Evolutionary conservation across 805 yeast genomes (phyloP), one percentile per base, ranked within the genome.

Genomic region (Pichia cabralensis): DNA sequence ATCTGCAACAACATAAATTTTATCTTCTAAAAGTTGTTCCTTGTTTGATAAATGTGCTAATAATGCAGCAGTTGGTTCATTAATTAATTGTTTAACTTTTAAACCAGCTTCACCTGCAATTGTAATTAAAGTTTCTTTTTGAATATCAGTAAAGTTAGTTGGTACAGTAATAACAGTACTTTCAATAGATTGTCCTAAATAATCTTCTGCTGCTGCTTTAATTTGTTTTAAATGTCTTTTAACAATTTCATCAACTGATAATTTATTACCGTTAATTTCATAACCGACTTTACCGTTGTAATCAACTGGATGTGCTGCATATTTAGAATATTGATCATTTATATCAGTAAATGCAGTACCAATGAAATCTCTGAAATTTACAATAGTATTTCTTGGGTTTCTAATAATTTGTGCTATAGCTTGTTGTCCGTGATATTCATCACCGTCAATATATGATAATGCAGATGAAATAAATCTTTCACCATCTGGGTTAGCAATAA

Each of bases 401-500:
- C 98, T 82, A 44, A 92, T 69, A 52, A 89, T 65, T 65, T 92
- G 96, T 38, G 86, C 88, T 49, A 78, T 65, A 39, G 97, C 98
- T 67, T 92, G 97, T 40, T 85, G 80, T 41, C 98, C 98, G 56
- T 92, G 96, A 65, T 84, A 92, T 66, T 92, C 97, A 58, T 92
- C 97, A 37, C 71, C 80, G 41, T 94, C 96, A 39, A 86, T 86
- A 58, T 88, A 92, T 14, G 96, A 76, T 42, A 92, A 70, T 40
- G 82, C 81, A 20, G 97, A 81, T 42, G 97, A 95, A 56, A 92
- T 92, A 41, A 89, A 73, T 67, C 97, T 84, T 65, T 92, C 97
- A 61, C 98, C 98, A 56, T 92, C 98, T 48, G 94, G 96, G 75
- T 92, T 89, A 48, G 98, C 98, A 59, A 92, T 89, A 47, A 92